phyloP scores from a whole-genome alignment of 1,139 yeast genomes.

The Diutina ranongensis region DNA sequence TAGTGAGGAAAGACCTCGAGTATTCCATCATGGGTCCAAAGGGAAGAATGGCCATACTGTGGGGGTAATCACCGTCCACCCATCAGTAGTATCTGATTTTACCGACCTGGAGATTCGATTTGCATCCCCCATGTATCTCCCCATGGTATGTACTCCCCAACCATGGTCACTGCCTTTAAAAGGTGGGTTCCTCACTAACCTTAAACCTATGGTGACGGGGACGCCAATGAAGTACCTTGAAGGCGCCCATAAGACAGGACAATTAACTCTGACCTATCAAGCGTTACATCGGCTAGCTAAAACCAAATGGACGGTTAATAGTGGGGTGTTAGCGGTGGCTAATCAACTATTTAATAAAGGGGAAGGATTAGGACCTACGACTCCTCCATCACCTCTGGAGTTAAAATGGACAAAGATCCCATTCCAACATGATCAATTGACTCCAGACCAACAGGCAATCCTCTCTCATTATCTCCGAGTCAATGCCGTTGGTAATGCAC shows the following conservation, averaged over 20 bases:
- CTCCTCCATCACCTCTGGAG: constrained; percentile 7
- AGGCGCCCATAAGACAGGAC: constrained; percentile 22
- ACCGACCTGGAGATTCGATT: background rate
- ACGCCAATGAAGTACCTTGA: constrained; percentile 15
- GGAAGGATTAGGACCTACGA: constrained; percentile 14
- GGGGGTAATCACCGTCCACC: background rate
- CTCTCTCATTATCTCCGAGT: constrained; percentile 17
- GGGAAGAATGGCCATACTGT: background rate
- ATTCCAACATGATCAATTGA: constrained; percentile 8
- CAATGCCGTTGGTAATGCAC: constrained; percentile 17
- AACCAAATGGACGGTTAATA: constrained; percentile 28
- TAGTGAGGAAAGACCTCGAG: background rate
- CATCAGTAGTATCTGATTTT: background rate
- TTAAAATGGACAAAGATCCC: background rate
- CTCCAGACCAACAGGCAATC: constrained; percentile 7
- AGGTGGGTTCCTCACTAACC: background rate
- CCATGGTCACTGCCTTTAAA: background rate
- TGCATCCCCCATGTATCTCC: background rate
- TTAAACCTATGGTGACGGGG: background rate
- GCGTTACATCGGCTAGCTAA: constrained; percentile 21
- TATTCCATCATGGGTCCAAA: background rate
- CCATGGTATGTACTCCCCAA: constrained; percentile 2
- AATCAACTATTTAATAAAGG: constrained; percentile 14
- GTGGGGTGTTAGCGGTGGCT: constrained; percentile 16
- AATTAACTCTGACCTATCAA: constrained; percentile 20